A percentile compares a stretch with the other conserved stretches of the same genome.
Evolutionary conservation across 2,329 filamentous ascomycete genomes (phyloP).

Genomic region (Monascus ruber): DNA sequence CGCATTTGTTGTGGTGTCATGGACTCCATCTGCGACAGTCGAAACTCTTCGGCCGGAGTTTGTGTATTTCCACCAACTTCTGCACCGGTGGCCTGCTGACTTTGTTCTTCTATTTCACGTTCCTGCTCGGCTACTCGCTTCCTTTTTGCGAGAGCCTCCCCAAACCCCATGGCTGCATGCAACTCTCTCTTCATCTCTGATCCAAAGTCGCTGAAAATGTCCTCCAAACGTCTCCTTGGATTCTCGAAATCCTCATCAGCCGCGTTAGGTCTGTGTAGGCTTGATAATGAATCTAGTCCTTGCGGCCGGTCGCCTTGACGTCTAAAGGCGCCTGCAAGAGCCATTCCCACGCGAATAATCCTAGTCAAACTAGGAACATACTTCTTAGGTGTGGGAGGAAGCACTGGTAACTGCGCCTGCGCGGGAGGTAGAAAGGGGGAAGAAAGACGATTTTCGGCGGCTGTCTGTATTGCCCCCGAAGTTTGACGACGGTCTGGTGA

Average conservation of each 20-base stretch:
- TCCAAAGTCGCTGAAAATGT: slow-evolving; percentile 27
- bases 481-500: not conserved
- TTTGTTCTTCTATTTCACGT: slow-evolving; percentile 1
- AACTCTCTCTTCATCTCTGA: slow-evolving; percentile 28
- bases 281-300: slow-evolving; percentile 4
- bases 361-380: slow-evolving; percentile 18
- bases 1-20: slow-evolving; percentile 3
- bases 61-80: not conserved
- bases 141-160: slow-evolving; percentile 31
- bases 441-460: not conserved
- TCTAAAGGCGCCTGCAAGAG: slow-evolving; percentile 23
- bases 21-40: not conserved
- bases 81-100: not conserved
- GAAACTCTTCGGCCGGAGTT: not conserved
- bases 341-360: slow-evolving; percentile 27
- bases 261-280: slow-evolving; percentile 1
- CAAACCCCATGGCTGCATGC: slow-evolving; percentile 30
- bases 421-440: slow-evolving; percentile 7
- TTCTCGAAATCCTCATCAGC: slow-evolving; percentile 4
- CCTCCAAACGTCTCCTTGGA: slow-evolving; percentile 20
- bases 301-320: slow-evolving; percentile 7
- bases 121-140: slow-evolving; percentile 10
- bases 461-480: not conserved
- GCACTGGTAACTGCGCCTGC: slow-evolving; percentile 2
- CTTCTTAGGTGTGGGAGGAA: slow-evolving; percentile 6